Conservation (phyloP, 768 basidiomycete species). For the Lactifluus piperatus region DNA sequence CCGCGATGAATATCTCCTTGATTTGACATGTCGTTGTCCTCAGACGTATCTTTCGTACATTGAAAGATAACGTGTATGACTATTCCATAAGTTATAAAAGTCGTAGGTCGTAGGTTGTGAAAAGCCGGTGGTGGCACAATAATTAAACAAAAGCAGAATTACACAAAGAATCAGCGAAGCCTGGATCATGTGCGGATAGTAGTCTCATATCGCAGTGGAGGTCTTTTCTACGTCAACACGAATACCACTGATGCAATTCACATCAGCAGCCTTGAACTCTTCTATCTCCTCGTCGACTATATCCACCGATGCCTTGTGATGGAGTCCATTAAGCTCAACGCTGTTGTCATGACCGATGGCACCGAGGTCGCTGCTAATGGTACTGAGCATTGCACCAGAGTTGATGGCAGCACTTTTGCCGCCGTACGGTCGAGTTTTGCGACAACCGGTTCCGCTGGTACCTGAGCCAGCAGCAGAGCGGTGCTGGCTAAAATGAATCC, state of each 20-base stretch:
- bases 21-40: not conserved
- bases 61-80: not conserved
- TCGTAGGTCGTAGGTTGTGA: not conserved
- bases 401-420: conserved; percentile 10
- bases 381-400: conserved; percentile 17
- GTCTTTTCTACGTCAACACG: conserved; percentile 56
- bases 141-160: not conserved
- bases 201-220: conserved; percentile 38
- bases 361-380: conserved; percentile 16
- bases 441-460: not conserved
- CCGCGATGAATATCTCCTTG: no score
- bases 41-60: not conserved
- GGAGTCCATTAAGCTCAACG: conserved; percentile 19
- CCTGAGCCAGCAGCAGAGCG: conserved; percentile 17
- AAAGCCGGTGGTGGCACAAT: not conserved
- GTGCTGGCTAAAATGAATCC: conserved; percentile 18
- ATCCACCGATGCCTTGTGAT: conserved; percentile 28
- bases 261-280: conserved; percentile 19
- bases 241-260: conserved; percentile 33
- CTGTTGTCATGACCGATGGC: conserved; percentile 10
- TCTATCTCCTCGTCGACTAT: conserved; percentile 25
- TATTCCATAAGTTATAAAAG: not conserved
- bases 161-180: not conserved
- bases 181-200: not conserved
- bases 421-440: conserved; percentile 10